Conservation (phyloP, 2,329 filamentous ascomycete genomes). For the Leptographium galeiforme region DNA sequence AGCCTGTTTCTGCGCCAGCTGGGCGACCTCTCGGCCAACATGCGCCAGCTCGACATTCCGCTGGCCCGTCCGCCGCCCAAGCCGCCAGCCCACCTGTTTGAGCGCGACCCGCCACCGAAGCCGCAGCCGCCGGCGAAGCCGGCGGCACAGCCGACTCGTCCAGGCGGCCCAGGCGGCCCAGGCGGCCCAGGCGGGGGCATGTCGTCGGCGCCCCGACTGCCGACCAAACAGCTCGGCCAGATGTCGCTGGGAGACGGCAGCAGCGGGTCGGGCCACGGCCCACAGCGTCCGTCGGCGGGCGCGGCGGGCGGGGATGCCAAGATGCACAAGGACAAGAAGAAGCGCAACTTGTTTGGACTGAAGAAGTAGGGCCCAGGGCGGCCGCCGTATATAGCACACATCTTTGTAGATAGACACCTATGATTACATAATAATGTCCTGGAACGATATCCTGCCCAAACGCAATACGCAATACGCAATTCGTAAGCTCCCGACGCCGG, state of each 20-base stretch:
- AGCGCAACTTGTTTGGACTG: constrained; percentile 20
- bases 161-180: constrained; percentile 7
- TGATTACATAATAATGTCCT: background rate
- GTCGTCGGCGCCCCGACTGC: constrained; percentile 22
- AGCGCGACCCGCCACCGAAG: constrained; percentile 44
- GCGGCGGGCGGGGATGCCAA: constrained; percentile 12
- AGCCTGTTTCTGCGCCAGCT: constrained; percentile 72
- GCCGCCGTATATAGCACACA: background rate
- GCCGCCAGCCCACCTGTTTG: constrained; percentile 76
- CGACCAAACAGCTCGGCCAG: constrained; percentile 39
- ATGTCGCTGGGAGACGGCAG: constrained; percentile 33
- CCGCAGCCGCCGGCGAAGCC: constrained; percentile 10
- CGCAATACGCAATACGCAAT: too few relatives aligned
- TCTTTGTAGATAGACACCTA: background rate
- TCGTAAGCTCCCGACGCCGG: too few relatives aligned
- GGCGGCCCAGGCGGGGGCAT: constrained; percentile 8
- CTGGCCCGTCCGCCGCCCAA: constrained; percentile 66
- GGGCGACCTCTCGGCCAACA: constrained; percentile 62
- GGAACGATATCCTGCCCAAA: too few relatives aligned
- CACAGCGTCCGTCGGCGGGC: constrained; percentile 11
- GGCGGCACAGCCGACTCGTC: constrained; percentile 12
- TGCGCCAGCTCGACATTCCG: constrained; percentile 65
- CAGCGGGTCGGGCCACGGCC: constrained; percentile 14
- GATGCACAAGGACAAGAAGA: constrained; percentile 19
- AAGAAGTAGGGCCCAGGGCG: constrained; percentile 15